Base-by-base conservation (phyloP, 176 grass and related monocot species). In the Rhynchospora breviuscula region DNA sequence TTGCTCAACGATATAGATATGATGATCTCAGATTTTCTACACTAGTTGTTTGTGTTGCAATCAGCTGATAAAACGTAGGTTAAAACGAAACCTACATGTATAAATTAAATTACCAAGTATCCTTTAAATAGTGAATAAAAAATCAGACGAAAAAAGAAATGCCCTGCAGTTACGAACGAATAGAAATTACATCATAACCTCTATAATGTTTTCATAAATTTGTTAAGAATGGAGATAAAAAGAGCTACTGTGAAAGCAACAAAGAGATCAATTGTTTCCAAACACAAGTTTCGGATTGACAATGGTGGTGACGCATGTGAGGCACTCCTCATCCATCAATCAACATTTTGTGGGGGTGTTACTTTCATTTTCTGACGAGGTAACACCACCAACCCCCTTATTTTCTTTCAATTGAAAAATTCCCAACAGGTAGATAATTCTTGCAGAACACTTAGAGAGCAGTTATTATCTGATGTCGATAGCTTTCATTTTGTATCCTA, bases 401-500 rank as follows among this genome's bases (percentile, higher is more conserved):
- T 26, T 54, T 53, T 53, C 72, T 76, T 76, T 76, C 72, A 76
- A 54, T 54, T 54, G 22, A 51, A 76, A 54, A 76, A 53, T 52
- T 54, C 48, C 72, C 12, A 74, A 52, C 47, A 52, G 47, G 19
- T 49, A 26, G n/a, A 75, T 52, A 51, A 25, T 67, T 25, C 4
- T 75, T 52, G 46, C 46, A 29, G 21, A 49, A 1, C 19, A 11
- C 45, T 49, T 18, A 73, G 6, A 10, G 14, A 76, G 47, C 11
- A 54, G 72, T 54, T 76, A 26, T 25, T 76, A 26, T 25, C 6
- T 22, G 10, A 76, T 76, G 72, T 21, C 22, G 22, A 76, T 54
- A 76, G 46, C 11, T 26, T 14, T 5, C 49, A 10, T 52, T 21
- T 53, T 75, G 71, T 75, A 75, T 9, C 14, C 72, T 76, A 76